phyloP scores from a whole-genome alignment of 306 rosid genomes.

The Vigna nakashimae region DNA sequence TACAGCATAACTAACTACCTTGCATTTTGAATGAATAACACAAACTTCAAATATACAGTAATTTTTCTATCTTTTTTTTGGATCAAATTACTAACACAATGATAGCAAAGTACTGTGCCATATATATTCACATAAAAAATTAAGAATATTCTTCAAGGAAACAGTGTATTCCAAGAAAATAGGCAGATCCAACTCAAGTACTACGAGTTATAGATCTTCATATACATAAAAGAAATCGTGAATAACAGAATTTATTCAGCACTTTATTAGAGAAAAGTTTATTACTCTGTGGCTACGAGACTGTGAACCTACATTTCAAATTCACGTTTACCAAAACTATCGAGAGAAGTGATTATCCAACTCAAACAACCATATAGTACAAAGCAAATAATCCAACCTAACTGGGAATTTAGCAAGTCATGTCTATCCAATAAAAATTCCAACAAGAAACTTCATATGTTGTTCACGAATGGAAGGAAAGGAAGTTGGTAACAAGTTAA shows the following conservation, averaged over 20 bases:
- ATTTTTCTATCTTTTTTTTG: neutral
- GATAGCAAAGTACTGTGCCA: conserved; percentile 15
- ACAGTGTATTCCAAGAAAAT: conserved; percentile 6
- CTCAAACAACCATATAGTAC: neutral
- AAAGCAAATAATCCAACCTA: neutral
- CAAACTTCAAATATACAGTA: neutral
- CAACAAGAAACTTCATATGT: neutral
- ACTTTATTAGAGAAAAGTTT: neutral
- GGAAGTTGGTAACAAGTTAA: conserved; percentile 1
- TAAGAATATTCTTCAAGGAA: neutral
- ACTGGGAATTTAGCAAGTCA: neutral
- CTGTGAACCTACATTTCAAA: neutral
- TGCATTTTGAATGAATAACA: neutral
- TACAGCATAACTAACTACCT: conserved; percentile 11
- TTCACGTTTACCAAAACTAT: conserved; percentile 8
- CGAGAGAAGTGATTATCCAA: neutral
- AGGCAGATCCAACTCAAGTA: conserved; percentile 1
- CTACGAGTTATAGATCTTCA: neutral
- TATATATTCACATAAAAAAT: neutral
- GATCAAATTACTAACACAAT: conserved; percentile 6
- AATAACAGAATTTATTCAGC: conserved; percentile 17
- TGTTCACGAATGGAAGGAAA: conserved; percentile 3
- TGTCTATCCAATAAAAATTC: conserved; percentile 17
- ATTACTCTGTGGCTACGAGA: neutral
- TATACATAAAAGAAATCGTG: conserved; percentile 16